A percentile compares a stretch with the other conserved stretches of the same genome.
These are phyloP conservation scores for Aspergillus nomiae DNA, from an alignment of 2,329 filamentous ascomycete species.

Conservation along the genomic window DNA sequence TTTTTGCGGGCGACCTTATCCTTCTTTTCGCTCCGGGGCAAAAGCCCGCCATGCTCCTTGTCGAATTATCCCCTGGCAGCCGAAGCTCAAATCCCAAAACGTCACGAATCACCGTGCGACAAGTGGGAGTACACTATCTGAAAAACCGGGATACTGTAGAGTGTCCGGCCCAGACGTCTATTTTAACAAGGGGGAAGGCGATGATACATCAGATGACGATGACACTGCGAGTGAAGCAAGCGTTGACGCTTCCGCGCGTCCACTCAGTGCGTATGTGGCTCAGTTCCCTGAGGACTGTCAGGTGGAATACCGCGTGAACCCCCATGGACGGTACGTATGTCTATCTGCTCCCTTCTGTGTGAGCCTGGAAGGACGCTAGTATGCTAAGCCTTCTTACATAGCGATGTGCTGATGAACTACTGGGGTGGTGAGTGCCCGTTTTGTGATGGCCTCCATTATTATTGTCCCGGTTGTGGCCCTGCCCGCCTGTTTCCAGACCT, in stretches of 20 bases:
- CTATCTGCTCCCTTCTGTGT: background rate
- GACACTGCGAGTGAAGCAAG: too few species aligned
- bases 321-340: background rate
- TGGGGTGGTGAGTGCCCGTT: background rate
- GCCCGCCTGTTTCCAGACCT: background rate
- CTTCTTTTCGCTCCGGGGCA: background rate
- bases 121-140: background rate
- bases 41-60: fast-evolving
- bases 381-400: fast-evolving
- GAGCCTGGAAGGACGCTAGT: fast-evolving
- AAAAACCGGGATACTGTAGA: background rate
- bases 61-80: background rate
- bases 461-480: background rate
- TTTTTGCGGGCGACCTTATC: background rate
- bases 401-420: background rate
- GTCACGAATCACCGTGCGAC: fast-evolving
- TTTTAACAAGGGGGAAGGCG: background rate
- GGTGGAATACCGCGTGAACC: background rate
- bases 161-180: background rate
- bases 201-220: too few species aligned
- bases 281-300: background rate
- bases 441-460: background rate
- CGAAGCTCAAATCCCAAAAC: background rate
- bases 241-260: fast-evolving
- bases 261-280: too few species aligned